Evolutionary conservation across 805 yeast genomes (phyloP), one percentile per base, ranked within the genome.

Genomic region (Lipomyces lipofer): DNA sequence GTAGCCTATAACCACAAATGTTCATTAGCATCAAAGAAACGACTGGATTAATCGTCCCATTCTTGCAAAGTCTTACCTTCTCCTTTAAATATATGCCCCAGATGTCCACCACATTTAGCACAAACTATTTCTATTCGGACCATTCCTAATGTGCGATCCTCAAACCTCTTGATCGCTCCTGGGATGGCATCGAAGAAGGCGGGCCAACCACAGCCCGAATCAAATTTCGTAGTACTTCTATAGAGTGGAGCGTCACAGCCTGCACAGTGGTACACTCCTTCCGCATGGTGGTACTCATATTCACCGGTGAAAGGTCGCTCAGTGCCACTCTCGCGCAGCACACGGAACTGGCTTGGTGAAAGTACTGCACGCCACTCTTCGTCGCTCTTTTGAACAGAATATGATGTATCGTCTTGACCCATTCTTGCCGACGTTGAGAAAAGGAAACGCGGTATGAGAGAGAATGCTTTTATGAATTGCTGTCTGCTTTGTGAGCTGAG

Each of bases 161-260:
- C 76, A 54, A 78, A 71, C 10, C 85, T 75, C 19, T 70, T 76
- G 36, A 94, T 77, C 4, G 96, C 77, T 0, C 90, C 91, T 0
- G 96, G 95, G 36, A 88, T 74, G 0, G 95, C 97, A 54, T 88
- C 86, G 69, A 85, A 92, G 70, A 94, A 94, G 0, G 97, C 91
- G 1, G 99, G 99, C 99, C 99, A 94, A 2, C 99, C 99, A 70
- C 99, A 94, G 50, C 89, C 89, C 10, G 96, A 82, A 54, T 85
- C 84, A 65, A 94, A 94, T 70, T 94, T 92, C 2, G 96, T 79
- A 29, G 78, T 74, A 27, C 96, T 83, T 56, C 78, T 78, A 70
- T 94, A 94, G 28, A 94, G 72, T 10, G 97, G 96, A 42, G 79
- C 74, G 47, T 76, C 77, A 71, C 99, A 94, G 4, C 85, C 98